A percentile compares a stretch with the other conserved stretches of the same genome.
phyloP scores from a whole-genome alignment of 768 basidiomycete genomes.

The Suillus weaverae region DNA sequence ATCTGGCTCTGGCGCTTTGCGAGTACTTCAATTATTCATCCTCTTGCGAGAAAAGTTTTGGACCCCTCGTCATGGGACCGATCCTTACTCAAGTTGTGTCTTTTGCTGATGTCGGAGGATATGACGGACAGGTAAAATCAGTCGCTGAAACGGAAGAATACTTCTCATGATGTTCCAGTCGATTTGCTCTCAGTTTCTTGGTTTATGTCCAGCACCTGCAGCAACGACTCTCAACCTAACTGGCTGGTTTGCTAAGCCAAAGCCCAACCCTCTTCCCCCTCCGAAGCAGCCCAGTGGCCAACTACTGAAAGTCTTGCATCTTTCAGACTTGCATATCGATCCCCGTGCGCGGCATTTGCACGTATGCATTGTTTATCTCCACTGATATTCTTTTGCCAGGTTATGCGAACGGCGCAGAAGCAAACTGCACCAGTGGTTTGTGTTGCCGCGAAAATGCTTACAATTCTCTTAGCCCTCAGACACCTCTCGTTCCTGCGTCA shows the following conservation, averaged over 20 bases:
- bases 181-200: slow-evolving; percentile 60
- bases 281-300: slow-evolving; percentile 61
- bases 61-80: slow-evolving; percentile 50
- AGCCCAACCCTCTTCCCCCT: slow-evolving; percentile 64
- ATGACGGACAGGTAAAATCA: slow-evolving; percentile 63
- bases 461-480: slow-evolving; percentile 51
- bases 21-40: slow-evolving; percentile 53
- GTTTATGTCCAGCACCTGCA: slow-evolving; percentile 54
- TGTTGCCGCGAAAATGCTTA: slow-evolving; percentile 63
- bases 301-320: slow-evolving; percentile 67
- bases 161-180: slow-evolving; percentile 34
- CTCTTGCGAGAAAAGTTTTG: slow-evolving; percentile 50
- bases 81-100: slow-evolving; percentile 71
- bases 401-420: slow-evolving; percentile 68
- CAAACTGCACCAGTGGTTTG: slow-evolving; percentile 64
- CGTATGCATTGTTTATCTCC: slow-evolving; percentile 2
- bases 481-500: slow-evolving; percentile 57
- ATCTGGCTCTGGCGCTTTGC: slow-evolving; percentile 60
- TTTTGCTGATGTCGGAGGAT: slow-evolving; percentile 68
- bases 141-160: background rate
- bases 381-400: slow-evolving; percentile 38
- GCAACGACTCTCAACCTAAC: slow-evolving; percentile 62
- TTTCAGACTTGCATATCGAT: slow-evolving; percentile 80
- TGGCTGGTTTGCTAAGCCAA: slow-evolving; percentile 75
- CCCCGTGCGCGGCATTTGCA: slow-evolving; percentile 46